These are phyloP conservation scores for Globomyces pollinis-pini DNA, from an alignment of 192 early-diverging fungal genomes.

Conservation along the genomic window DNA sequence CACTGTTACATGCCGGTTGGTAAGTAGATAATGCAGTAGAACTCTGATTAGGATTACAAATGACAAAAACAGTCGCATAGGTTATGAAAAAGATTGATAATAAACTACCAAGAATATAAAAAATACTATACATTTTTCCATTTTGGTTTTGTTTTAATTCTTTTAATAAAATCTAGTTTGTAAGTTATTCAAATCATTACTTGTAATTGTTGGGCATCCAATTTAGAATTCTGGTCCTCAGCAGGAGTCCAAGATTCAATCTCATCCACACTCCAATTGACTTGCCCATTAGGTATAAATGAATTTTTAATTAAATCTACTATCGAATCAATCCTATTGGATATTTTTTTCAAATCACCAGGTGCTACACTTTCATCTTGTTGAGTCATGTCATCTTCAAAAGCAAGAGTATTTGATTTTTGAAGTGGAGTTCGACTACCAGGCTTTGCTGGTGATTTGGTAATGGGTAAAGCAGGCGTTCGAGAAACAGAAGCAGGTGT, in stretches of 20 bases:
- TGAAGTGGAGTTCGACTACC: no score
- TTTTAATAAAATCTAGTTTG: conserved; percentile 3
- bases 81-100: background rate
- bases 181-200: background rate
- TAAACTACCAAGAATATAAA: background rate
- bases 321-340: background rate
- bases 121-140: background rate
- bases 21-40: background rate
- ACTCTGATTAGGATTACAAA: background rate
- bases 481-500: background rate
- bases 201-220: background rate
- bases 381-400: no score
- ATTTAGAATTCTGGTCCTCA: background rate
- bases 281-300: background rate
- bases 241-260: conserved; percentile 1
- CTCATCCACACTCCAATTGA: background rate
- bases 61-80: conserved; percentile 1
- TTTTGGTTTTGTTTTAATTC: background rate
- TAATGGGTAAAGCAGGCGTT: background rate
- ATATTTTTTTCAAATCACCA: no score
- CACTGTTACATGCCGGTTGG: background rate
- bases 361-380: no score
- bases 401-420: no score
- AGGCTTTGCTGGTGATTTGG: no score
- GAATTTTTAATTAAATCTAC: conserved; percentile 2